phyloP scores from a whole-genome alignment of 2,329 filamentous ascomycete species.

The Ascochyta viciae-villosae region DNA sequence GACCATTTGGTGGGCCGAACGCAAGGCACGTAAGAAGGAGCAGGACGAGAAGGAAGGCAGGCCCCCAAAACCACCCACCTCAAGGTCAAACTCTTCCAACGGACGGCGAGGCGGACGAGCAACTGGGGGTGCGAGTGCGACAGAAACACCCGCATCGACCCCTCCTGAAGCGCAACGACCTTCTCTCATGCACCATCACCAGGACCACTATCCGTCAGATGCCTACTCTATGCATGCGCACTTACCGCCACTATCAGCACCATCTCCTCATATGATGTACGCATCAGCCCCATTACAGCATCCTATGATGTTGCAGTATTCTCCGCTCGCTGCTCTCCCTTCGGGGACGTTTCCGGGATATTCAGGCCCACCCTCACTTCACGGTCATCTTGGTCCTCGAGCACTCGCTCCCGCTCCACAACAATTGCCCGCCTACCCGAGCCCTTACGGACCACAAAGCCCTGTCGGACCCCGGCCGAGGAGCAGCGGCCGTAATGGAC shows the following conservation, averaged over 20 bases:
- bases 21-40: conserved; percentile 49
- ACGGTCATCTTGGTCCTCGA: conserved; percentile 25
- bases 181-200: conserved; percentile 27
- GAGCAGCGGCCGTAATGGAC: conserved; percentile 33
- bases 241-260: conserved; percentile 26
- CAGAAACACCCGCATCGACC: conserved; percentile 26
- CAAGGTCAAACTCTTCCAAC: conserved; percentile 35
- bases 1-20: conserved; percentile 56
- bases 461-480: conserved; percentile 28
- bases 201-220: conserved; percentile 29
- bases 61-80: conserved; percentile 26
- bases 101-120: conserved; percentile 31
- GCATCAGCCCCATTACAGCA: conserved; percentile 29
- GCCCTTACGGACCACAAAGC: conserved; percentile 40
- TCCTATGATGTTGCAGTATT: conserved; percentile 36
- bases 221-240: conserved; percentile 26
- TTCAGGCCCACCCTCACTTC: conserved; percentile 22
- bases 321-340: conserved; percentile 37
- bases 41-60: conserved; percentile 40
- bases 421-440: conserved; percentile 33
- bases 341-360: conserved; percentile 27
- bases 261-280: conserved; percentile 32
- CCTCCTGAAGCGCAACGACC: conserved; percentile 26
- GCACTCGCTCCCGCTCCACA: conserved; percentile 39
- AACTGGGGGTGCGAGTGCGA: conserved; percentile 27